Evolutionary conservation across 2,329 filamentous ascomycete species (phyloP).

Genomic region (Rhinocladiella mackenziei): DNA sequence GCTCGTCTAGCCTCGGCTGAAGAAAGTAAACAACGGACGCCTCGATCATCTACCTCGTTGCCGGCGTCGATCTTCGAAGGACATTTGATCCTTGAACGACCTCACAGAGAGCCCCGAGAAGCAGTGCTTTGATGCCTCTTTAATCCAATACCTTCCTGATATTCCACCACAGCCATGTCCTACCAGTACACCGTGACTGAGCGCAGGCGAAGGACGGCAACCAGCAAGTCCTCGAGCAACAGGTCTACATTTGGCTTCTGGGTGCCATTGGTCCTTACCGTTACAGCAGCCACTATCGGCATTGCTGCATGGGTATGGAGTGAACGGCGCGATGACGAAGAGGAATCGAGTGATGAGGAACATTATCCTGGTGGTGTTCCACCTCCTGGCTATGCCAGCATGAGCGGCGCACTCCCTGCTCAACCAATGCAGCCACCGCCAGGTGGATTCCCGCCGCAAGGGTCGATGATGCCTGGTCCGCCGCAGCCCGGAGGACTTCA

Average conservation of each 20-base stretch:
- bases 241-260: slow-evolving; percentile 62
- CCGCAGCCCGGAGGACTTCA: slow-evolving; percentile 31
- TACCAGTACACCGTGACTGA: slow-evolving; percentile 28
- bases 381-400: slow-evolving; percentile 43
- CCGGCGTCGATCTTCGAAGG: background rate
- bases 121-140: background rate
- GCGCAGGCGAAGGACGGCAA: slow-evolving; percentile 24
- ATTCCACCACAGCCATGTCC: slow-evolving; percentile 16
- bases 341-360: slow-evolving; percentile 51
- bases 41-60: background rate
- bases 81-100: too few relatives aligned
- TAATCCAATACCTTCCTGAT: too few relatives aligned
- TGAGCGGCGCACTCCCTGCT: slow-evolving; percentile 32
- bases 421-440: slow-evolving; percentile 34
- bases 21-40: slow-evolving; percentile 12
- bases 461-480: slow-evolving; percentile 23
- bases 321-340: slow-evolving; percentile 72
- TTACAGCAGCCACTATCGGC: slow-evolving; percentile 81
- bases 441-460: slow-evolving; percentile 25
- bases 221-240: slow-evolving; percentile 37
- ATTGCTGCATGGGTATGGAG: slow-evolving; percentile 92
- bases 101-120: too few relatives aligned
- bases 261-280: slow-evolving; percentile 80
- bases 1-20: slow-evolving; percentile 16
- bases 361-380: slow-evolving; percentile 51